Base-by-base conservation (phyloP, 345 rosid species). In the Noccaea caerulescens region DNA sequence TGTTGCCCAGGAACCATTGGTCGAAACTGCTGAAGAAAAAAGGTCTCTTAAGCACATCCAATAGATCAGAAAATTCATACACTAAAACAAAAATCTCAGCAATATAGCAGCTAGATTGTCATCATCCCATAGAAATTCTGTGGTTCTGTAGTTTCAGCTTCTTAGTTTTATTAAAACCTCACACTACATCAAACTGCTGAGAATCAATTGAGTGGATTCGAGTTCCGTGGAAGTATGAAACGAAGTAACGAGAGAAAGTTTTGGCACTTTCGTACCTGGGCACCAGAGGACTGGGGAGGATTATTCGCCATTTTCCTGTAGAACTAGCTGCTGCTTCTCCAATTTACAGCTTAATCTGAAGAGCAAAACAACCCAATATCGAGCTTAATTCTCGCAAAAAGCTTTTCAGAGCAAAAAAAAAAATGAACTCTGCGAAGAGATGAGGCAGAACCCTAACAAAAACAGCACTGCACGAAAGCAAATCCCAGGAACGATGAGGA, bases 241-340 rank as follows among this genome's bases (percentile, higher is more conserved):
- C 43, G 52, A 14, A 63, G 39, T 14, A 20, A 61, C 20, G 62
- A 45, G 42, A 46, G 56, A 45, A 68, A 7, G 30, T 63, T 49
- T 32, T 30, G 18, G 66, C 54, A 60, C 2, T 46, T 42, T 9
- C 60, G 16, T 52, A 88, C 94, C 89, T 88, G 96, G 3, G 82
- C 50, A 66, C 87, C 87, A 27, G 95, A 81, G 42, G 88, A 76
- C 46, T 81, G 96, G 27, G 87, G 77, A 73, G 87, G 78, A 78
- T 84, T 87, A 71, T 84, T 86, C 55, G 91, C 82, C 97, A 91
- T 88, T 45, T 55, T 60, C 70, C 72, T 49, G 60, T 77, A 70
- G 50, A 55, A 7, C 10, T 55, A 79, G 57, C 45, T 68, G 18
- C 75, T 6, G 10, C 73, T 70, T 70, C 52, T 58, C 39, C 25